Evolutionary conservation across 805 yeast species (phyloP).

Genomic region (Myxozyma neotropica): DNA sequence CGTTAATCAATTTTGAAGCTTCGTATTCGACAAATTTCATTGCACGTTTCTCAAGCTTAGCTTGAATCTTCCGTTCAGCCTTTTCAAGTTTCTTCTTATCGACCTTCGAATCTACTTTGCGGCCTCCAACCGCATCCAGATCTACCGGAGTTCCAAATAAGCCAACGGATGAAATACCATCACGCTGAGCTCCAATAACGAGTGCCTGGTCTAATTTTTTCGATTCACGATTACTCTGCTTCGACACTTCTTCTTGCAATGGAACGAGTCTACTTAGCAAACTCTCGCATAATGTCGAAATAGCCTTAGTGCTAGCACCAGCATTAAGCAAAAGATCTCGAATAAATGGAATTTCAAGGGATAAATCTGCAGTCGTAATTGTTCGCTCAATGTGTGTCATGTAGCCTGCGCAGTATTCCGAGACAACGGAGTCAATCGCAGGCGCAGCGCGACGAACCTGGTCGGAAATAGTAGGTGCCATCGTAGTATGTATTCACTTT

Average conservation of each 20-base stretch:
- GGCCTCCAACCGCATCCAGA: constrained; percentile 81
- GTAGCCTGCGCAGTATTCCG: constrained; percentile 90
- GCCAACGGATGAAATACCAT: constrained; percentile 70
- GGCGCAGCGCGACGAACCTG: constrained; percentile 88
- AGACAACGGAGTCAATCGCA: constrained; percentile 80
- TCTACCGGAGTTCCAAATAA: constrained; percentile 77
- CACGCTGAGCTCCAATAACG: constrained; percentile 74
- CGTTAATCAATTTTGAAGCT: constrained; percentile 85
- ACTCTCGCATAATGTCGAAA: constrained; percentile 51
- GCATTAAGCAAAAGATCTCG: constrained; percentile 70
- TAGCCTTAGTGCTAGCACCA: constrained; percentile 69
- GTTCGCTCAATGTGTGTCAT: constrained; percentile 74
- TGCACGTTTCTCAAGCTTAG: constrained; percentile 87
- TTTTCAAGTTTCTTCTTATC: constrained; percentile 95
- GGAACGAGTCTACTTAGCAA: constrained; percentile 58
- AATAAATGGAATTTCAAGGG: constrained; percentile 65
- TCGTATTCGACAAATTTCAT: constrained; percentile 70
- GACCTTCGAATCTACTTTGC: constrained; percentile 89
- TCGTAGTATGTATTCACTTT: too few species aligned
- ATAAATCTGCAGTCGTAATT: constrained; percentile 71
- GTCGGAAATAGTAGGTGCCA: constrained; percentile 34
- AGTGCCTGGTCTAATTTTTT: constrained; percentile 68
- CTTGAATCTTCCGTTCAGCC: constrained; percentile 96
- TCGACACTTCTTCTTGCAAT: constrained; percentile 53
- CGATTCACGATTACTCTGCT: constrained; percentile 52